Base-by-base conservation (phyloP, 2,329 filamentous ascomycete species). In the Cercospora sojina region DNA sequence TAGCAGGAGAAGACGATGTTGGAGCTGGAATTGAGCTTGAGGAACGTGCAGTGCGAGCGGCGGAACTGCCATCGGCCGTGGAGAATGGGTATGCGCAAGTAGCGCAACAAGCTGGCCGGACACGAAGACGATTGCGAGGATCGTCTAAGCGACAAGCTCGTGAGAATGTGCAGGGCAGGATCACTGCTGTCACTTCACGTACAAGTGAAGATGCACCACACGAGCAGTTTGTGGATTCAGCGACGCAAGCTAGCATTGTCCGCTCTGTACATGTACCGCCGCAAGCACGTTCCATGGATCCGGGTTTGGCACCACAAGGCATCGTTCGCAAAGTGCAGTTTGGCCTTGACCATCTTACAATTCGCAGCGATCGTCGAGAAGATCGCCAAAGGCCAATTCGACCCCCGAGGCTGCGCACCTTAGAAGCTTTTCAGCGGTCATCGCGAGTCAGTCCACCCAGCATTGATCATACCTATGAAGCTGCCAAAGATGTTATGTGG, bases 11-110 rank as follows among this genome's bases (percentile, higher is more conserved):
- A 7, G 60, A 64, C 18, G 35, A 61, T 47, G 5, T 32, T 59
- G 25, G 41, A 8, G 16, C 23, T 56, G 60, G 32, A 38, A 3
- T 43, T 3, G 49, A 29, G 16, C 31, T 23, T 13, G 20, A 35
- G 7, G 60, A 56, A 27, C 57, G 61, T 43, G 55, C 38, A 20
- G 61, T 31, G 23, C 58, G 56, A 60, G 67, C 49, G 12, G 55
- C 70, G n/a, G 70, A 74, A n/a, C 59, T 76, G 64, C 73, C 73
- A 2, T 72, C 71, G n/a, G 65, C 70, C 6, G 73, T 75, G n/a
- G 72, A 74, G 31, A 62, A 62, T 25, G 73, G 69, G n/a, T 74
- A 74, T 65, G 70, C 62, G 53, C 64, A 69, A 51, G 23, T 70
- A 13, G 58, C 51, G 27, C 53, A 72, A 23, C 49, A 16, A 43